These are phyloP conservation scores for Alisma plantagoaquatica DNA, from an alignment of 106 monocot genomes.

Conservation along the genomic window DNA sequence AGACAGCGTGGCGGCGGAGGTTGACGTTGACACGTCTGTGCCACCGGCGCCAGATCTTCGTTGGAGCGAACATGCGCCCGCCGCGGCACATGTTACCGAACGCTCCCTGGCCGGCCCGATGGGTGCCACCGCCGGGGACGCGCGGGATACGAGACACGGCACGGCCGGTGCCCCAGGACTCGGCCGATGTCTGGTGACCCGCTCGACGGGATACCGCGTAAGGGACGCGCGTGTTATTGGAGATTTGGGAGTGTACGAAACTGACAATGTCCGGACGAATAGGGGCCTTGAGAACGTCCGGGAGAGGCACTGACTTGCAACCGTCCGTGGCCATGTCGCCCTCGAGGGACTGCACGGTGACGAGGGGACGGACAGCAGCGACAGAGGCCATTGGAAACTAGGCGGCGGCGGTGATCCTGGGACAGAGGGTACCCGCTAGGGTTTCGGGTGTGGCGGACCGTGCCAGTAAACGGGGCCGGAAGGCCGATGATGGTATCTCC, in stretches of 20 bases:
- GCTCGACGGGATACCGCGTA: slow-evolving; percentile 57
- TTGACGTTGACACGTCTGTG: slow-evolving; percentile 50
- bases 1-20: slow-evolving; percentile 36
- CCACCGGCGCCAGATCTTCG: slow-evolving; percentile 78
- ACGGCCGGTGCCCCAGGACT: slow-evolving; percentile 87
- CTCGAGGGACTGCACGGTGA: slow-evolving; percentile 33
- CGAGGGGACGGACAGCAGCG: slow-evolving; percentile 41
- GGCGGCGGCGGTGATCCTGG: background rate
- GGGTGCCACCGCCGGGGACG: slow-evolving; percentile 77
- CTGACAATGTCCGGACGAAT: slow-evolving; percentile 61
- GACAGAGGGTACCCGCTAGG: slow-evolving; percentile 13
- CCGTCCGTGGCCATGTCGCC: slow-evolving; percentile 35
- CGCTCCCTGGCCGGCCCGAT: slow-evolving; percentile 73
- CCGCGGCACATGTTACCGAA: slow-evolving; percentile 67
- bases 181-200: slow-evolving; percentile 89
- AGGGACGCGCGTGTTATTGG: slow-evolving; percentile 47
- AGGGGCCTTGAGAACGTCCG: slow-evolving; percentile 48
- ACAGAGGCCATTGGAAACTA: slow-evolving; percentile 6
- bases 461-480: too few relatives aligned
- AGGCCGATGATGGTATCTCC: too few relatives aligned
- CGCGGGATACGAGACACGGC: slow-evolving; percentile 83
- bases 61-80: slow-evolving; percentile 86
- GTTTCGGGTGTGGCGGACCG: background rate
- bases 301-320: slow-evolving; percentile 29
- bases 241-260: slow-evolving; percentile 43